A percentile compares a stretch with the other conserved stretches of the same genome.
These are phyloP conservation scores for Cutaneotrichosporon arboriforme DNA, from an alignment of 1,284 basidiomycete genomes.

Conservation along the genomic window DNA sequence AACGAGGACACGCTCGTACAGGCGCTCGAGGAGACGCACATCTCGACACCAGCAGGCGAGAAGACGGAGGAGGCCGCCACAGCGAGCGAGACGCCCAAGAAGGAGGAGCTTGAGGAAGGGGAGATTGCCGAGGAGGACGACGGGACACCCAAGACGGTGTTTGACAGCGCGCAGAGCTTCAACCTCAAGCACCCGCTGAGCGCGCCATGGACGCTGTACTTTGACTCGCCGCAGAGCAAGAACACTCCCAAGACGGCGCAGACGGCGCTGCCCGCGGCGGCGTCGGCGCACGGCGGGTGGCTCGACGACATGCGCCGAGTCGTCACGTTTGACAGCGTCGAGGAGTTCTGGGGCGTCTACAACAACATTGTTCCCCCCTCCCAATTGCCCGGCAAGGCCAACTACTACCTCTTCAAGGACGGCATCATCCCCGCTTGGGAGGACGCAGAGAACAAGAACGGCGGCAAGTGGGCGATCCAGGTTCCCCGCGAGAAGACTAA, in stretches of 20 bases:
- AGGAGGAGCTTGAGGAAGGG: slow-evolving; percentile 34
- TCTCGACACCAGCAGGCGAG: slow-evolving; percentile 23
- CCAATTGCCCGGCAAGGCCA: slow-evolving; percentile 86
- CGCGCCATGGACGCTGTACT: slow-evolving; percentile 95
- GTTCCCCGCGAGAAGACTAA: slow-evolving; percentile 92
- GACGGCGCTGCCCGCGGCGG: slow-evolving; percentile 62
- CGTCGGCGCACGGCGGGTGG: slow-evolving; percentile 68
- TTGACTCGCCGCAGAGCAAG: slow-evolving; percentile 86
- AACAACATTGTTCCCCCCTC: slow-evolving; percentile 99
- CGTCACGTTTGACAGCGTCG: slow-evolving; percentile 86
- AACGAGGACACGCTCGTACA: slow-evolving; percentile 33
- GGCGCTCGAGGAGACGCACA: slow-evolving; percentile 35
- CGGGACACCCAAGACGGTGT: slow-evolving; percentile 66
- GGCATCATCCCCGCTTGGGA: slow-evolving; percentile 96
- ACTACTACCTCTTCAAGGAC: slow-evolving; percentile 98
- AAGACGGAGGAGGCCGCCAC: not conserved
- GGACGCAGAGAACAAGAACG: slow-evolving; percentile 89
- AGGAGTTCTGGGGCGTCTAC: slow-evolving; percentile 98
- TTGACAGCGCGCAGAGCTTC: slow-evolving; percentile 80
- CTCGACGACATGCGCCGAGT: slow-evolving; percentile 96
- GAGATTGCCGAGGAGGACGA: slow-evolving; percentile 43
- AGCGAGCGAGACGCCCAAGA: slow-evolving; percentile 1
- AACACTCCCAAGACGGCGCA: slow-evolving; percentile 69
- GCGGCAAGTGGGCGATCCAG: slow-evolving; percentile 98
- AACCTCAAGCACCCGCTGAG: slow-evolving; percentile 94